Conservation (phyloP, 495 filamentous ascomycete genomes). For the Neurospora terricola region DNA sequence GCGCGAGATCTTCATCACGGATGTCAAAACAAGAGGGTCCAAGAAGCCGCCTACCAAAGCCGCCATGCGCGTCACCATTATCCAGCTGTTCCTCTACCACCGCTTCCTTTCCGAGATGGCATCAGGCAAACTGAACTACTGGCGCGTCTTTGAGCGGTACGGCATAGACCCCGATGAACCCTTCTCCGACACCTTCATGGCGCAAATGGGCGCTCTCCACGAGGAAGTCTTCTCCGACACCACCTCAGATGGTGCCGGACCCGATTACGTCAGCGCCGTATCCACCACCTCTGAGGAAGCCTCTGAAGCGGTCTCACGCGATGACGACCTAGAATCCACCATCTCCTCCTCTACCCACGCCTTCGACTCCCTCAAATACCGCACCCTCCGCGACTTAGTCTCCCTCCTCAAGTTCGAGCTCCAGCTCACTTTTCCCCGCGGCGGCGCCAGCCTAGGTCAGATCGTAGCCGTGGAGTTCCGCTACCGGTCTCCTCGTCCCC, state of each 20-base stretch:
- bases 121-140: constrained; percentile 58
- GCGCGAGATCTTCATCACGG: constrained; percentile 60
- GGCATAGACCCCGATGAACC: constrained; percentile 47
- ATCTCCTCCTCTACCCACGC: background rate
- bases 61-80: constrained; percentile 63
- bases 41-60: constrained; percentile 52
- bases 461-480: constrained; percentile 60
- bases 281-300: constrained; percentile 29
- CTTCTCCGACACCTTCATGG: constrained; percentile 75
- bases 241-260: constrained; percentile 8
- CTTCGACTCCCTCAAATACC: constrained; percentile 19
- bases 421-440: constrained; percentile 44
- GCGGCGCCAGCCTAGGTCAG: constrained; percentile 37
- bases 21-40: constrained; percentile 74
- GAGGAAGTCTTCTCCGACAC: constrained; percentile 41
- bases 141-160: constrained; percentile 58
- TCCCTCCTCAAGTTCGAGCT: constrained; percentile 36
- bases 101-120: constrained; percentile 69
- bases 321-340: background rate
- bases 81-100: constrained; percentile 89
- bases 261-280: constrained; percentile 12
- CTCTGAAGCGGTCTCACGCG: background rate
- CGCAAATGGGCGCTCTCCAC: constrained; percentile 62
- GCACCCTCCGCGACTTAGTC: constrained; percentile 29
- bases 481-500: constrained; percentile 6